Percentiles rank a stretch among this genome's conserved stretches.
These are phyloP conservation scores for Chaetomium strumarium DNA, from an alignment of 2,329 filamentous ascomycete genomes.

Conservation along the genomic window DNA sequence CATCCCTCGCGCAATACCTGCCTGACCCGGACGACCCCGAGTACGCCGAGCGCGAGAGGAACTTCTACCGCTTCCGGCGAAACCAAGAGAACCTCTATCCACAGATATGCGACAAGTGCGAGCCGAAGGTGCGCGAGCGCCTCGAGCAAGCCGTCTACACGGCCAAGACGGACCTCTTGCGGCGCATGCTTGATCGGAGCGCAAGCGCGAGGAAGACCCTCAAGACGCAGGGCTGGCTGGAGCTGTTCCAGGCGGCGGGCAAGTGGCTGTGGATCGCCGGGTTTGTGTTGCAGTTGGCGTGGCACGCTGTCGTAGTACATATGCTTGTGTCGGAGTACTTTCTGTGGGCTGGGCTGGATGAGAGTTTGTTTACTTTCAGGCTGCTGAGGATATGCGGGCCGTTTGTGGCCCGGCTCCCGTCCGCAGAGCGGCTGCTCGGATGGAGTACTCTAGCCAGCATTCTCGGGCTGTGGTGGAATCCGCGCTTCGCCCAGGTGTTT, in stretches of 20 bases:
- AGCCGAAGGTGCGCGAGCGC: constrained; percentile 63
- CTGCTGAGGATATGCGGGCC: constrained; percentile 11
- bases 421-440: constrained; percentile 36
- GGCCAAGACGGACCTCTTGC: constrained; percentile 75
- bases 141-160: constrained; percentile 70
- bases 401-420: constrained; percentile 37
- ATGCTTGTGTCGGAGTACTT: constrained; percentile 20
- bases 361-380: neutral
- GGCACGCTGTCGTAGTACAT: constrained; percentile 40
- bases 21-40: constrained; percentile 60
- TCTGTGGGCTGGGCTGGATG: neutral
- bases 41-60: constrained; percentile 61
- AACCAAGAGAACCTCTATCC: constrained; percentile 79
- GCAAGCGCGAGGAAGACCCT: constrained; percentile 42
- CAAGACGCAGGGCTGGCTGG: constrained; percentile 37
- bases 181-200: constrained; percentile 63
- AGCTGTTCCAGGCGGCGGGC: constrained; percentile 39
- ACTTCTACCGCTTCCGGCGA: constrained; percentile 63
- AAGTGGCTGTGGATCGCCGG: constrained; percentile 45
- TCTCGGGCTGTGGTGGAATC: constrained; percentile 62
- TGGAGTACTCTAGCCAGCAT: constrained; percentile 45
- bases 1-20: constrained; percentile 74
- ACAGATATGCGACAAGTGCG: constrained; percentile 78
- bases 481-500: constrained; percentile 53
- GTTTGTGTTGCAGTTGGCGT: constrained; percentile 41